Percentiles rank a stretch among this genome's conserved stretches.
Conservation (phyloP, 768 basidiomycete genomes). For the Auricularia cornea region DNA sequence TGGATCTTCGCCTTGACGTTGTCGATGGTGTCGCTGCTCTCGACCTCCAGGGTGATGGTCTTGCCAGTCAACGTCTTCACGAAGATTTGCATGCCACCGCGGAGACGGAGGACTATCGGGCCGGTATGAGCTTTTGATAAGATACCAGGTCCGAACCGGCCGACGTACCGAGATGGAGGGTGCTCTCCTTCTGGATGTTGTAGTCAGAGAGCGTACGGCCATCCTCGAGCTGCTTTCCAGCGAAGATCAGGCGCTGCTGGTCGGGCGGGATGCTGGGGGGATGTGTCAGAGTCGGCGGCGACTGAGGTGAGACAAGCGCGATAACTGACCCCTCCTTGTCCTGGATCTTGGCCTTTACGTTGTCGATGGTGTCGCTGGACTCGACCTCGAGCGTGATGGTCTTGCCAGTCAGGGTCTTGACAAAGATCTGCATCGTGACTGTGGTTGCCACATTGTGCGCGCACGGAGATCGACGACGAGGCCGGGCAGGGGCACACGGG, state of each 20-base stretch:
- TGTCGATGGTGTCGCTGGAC: constrained; percentile 68
- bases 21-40: constrained; percentile 81
- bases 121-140: not conserved
- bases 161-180: constrained; percentile 54
- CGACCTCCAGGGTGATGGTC: constrained; percentile 86
- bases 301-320: constrained; percentile 18
- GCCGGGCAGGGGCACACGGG: too few relatives aligned
- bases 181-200: constrained; percentile 94
- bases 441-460: constrained; percentile 25
- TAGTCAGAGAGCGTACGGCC: constrained; percentile 85
- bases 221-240: constrained; percentile 92
- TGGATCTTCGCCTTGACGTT: constrained; percentile 90
- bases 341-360: constrained; percentile 77
- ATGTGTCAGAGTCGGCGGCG: not conserved
- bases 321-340: constrained; percentile 82
- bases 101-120: constrained; percentile 81
- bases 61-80: constrained; percentile 82
- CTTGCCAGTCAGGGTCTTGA: constrained; percentile 85
- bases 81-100: constrained; percentile 84
- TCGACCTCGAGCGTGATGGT: constrained; percentile 86
- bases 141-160: constrained; percentile 5
- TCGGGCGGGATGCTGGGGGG: constrained; percentile 82
- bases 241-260: constrained; percentile 93
- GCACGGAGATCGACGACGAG: too few relatives aligned
- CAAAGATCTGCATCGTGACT: constrained; percentile 72